These are phyloP conservation scores for Blastobotrys apis DNA, from an alignment of 1,139 yeast genomes.

Conservation along the genomic window DNA sequence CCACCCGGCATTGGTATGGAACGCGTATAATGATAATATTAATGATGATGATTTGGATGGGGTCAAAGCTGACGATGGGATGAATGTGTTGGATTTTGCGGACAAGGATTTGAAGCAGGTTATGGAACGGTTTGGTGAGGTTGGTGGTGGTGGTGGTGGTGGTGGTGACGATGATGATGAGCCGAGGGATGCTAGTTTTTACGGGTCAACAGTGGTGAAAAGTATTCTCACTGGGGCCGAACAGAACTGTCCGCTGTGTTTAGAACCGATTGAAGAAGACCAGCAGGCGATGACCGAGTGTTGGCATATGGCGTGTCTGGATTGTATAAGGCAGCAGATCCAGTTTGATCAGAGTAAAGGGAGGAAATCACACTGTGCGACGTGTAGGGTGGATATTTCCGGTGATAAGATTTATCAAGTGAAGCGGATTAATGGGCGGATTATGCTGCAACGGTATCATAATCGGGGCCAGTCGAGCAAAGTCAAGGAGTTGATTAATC, in stretches of 20 bases:
- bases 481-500: constrained; percentile 62
- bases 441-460: constrained; percentile 20
- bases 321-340: constrained; percentile 70
- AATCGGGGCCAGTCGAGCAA: constrained; percentile 53
- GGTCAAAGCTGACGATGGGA: constrained; percentile 12
- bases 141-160: constrained; percentile 20
- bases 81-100: constrained; percentile 19
- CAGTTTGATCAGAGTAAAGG: constrained; percentile 34
- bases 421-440: constrained; percentile 5
- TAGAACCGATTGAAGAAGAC: constrained; percentile 51
- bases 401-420: constrained; percentile 30
- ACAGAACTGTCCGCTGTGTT: constrained; percentile 82
- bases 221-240: constrained; percentile 39
- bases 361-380: constrained; percentile 36
- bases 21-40: background rate
- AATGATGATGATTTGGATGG: constrained; percentile 5
- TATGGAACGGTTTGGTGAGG: constrained; percentile 22
- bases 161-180: constrained; percentile 22
- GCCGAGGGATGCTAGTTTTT: constrained; percentile 26
- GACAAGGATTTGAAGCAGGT: constrained; percentile 27
- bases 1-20: constrained; percentile 62
- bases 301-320: constrained; percentile 73
- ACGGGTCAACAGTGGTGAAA: constrained; percentile 38
- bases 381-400: constrained; percentile 36
- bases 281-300: constrained; percentile 71